Percentiles rank a stretch among this genome's conserved stretches.
phyloP scores from a whole-genome alignment of 2,329 filamentous ascomycete genomes.

The Nemania serpens region DNA sequence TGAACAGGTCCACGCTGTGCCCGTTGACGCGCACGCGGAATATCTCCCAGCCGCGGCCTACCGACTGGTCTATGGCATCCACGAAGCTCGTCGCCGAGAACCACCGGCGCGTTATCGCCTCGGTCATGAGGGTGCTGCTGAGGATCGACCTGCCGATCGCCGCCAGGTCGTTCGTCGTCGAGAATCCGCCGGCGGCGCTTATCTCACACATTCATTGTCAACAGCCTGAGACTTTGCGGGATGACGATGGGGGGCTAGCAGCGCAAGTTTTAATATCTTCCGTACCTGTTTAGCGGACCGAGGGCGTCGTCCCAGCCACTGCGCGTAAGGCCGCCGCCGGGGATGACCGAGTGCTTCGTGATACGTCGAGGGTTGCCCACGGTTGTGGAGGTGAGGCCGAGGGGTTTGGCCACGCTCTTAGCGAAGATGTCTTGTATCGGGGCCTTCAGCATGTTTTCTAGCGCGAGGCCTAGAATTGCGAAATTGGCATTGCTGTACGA shows the following conservation, averaged over 20 bases:
- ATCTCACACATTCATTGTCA: too few relatives aligned
- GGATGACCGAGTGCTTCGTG: constrained; percentile 18
- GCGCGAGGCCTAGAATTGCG: constrained; percentile 15
- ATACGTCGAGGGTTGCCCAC: constrained; percentile 7
- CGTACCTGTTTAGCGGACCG: constrained; percentile 6
- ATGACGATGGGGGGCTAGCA: too few relatives aligned
- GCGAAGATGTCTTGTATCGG: constrained; percentile 13
- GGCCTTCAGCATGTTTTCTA: constrained; percentile 12
- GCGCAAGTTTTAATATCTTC: too few relatives aligned
- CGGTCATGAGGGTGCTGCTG: constrained; percentile 10
- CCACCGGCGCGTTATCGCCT: constrained; percentile 19
- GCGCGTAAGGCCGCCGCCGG: constrained; percentile 1
- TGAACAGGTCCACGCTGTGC: constrained; percentile 16
- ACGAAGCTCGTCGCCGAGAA: constrained; percentile 15
- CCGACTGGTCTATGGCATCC: constrained; percentile 15
- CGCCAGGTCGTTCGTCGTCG: constrained; percentile 17
- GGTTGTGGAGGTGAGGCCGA: constrained; percentile 9
- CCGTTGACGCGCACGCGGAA: constrained; percentile 14
- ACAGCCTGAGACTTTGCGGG: too few relatives aligned
- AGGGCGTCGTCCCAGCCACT: constrained; percentile 16
- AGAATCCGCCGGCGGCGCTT: constrained; percentile 16
- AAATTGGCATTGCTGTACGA: constrained; percentile 23
- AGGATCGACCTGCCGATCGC: constrained; percentile 16
- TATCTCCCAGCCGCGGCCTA: constrained; percentile 18
- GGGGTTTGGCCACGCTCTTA: constrained; percentile 6